Evolutionary conservation across 2,329 filamentous ascomycete species (phyloP).

Genomic region (Exophiala sideris): DNA sequence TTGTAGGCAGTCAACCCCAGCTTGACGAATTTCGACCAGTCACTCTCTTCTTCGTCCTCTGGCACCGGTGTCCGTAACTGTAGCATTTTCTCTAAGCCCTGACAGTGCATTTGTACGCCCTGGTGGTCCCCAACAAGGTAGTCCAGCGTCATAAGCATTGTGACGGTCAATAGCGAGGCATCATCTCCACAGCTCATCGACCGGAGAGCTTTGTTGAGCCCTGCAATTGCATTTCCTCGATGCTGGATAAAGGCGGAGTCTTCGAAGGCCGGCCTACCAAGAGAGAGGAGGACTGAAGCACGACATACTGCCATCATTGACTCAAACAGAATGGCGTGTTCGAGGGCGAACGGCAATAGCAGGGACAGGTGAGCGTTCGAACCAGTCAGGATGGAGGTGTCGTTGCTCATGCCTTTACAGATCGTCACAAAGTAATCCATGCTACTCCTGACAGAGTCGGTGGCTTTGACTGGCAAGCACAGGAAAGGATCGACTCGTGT

Average conservation of each 20-base stretch:
- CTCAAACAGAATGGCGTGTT: slow-evolving; percentile 25
- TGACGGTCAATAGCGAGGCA: slow-evolving; percentile 21
- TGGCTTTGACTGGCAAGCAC: slow-evolving; percentile 21
- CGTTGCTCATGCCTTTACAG: slow-evolving; percentile 11
- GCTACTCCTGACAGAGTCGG: slow-evolving; percentile 16
- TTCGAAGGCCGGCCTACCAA: slow-evolving; percentile 18
- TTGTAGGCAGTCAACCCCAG: slow-evolving; percentile 21
- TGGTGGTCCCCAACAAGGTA: slow-evolving; percentile 23
- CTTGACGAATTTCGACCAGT: slow-evolving; percentile 25
- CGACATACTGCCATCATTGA: slow-evolving; percentile 26
- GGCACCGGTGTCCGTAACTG: slow-evolving; percentile 18
- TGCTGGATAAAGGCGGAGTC: slow-evolving; percentile 25
- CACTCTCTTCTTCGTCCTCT: slow-evolving; percentile 9
- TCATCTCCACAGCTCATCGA: slow-evolving; percentile 15
- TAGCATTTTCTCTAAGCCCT: slow-evolving; percentile 23
- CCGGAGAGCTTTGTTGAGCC: slow-evolving; percentile 18
- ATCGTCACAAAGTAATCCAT: slow-evolving; percentile 24
- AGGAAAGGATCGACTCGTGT: slow-evolving; percentile 22
- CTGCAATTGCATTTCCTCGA: slow-evolving; percentile 23
- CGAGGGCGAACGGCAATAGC: slow-evolving; percentile 24
- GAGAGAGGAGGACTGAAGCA: slow-evolving; percentile 23
- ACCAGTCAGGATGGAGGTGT: neutral
- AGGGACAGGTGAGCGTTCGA: slow-evolving; percentile 25
- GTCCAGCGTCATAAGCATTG: slow-evolving; percentile 27
- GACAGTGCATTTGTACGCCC: slow-evolving; percentile 22